A percentile compares a stretch with the other conserved stretches of the same genome.
Conservation (phyloP, 805 yeast genomes). For the Kregervanrija delftensis region DNA sequence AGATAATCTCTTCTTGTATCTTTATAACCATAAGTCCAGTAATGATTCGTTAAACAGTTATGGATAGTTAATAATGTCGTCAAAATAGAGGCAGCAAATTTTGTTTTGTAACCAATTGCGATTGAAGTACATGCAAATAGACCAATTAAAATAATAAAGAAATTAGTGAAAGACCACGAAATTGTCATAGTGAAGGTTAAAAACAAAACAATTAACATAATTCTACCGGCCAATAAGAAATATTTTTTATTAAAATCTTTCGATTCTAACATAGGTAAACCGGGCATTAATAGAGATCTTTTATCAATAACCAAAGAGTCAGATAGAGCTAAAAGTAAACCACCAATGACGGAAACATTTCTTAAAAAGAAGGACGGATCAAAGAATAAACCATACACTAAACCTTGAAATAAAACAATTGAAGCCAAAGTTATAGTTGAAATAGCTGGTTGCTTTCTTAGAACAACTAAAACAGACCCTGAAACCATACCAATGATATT, state of each 20-base stretch:
- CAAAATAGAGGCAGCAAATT: slow-evolving; percentile 68
- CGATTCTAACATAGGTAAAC: slow-evolving; percentile 64
- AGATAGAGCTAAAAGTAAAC: slow-evolving; percentile 77
- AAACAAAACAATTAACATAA: slow-evolving; percentile 77
- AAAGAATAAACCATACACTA: slow-evolving; percentile 79
- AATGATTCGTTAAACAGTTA: slow-evolving; percentile 76
- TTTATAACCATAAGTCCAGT: slow-evolving; percentile 70
- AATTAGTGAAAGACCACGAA: slow-evolving; percentile 60
- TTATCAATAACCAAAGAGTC: slow-evolving; percentile 78
- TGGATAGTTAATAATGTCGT: slow-evolving; percentile 67
- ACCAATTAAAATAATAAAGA: slow-evolving; percentile 63
- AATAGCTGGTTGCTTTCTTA: slow-evolving; percentile 58
- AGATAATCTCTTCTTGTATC: slow-evolving; percentile 81
- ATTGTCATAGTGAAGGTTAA: slow-evolving; percentile 76
- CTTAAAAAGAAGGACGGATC: slow-evolving; percentile 79
- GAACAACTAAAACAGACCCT: slow-evolving; percentile 66
- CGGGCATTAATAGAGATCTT: slow-evolving; percentile 62
- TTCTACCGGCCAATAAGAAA: slow-evolving; percentile 80
- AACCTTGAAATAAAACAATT: slow-evolving; percentile 76
- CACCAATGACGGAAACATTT: slow-evolving; percentile 87
- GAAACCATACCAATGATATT: slow-evolving; percentile 65
- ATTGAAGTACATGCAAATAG: slow-evolving; percentile 66
- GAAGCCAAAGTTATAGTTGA: slow-evolving; percentile 65
- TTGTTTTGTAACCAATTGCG: slow-evolving; percentile 89
- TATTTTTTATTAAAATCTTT: slow-evolving; percentile 68